Evolutionary conservation across 352 stramenopile species (phyloP).

Genomic region (Globisporangium megalacanthum): DNA sequence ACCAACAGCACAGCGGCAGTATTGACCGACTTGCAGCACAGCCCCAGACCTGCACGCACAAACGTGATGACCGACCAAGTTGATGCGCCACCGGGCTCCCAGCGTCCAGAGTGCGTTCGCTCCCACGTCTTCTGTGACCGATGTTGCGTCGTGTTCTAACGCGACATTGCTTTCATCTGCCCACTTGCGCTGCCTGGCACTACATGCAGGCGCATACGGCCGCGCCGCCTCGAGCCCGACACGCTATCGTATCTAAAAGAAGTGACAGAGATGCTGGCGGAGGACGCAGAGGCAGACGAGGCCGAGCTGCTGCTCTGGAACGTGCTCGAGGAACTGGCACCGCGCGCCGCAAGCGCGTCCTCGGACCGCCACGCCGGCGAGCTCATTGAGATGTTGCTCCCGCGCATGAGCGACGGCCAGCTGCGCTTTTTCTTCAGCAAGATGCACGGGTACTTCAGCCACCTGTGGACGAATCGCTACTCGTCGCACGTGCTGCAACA

Average conservation of each 20-base stretch:
- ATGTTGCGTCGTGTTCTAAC: neutral
- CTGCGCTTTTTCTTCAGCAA: constrained; percentile 74
- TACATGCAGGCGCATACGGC: constrained; percentile 46
- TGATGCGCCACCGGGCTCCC: neutral
- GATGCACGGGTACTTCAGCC: constrained; percentile 74
- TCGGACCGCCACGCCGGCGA: constrained; percentile 74
- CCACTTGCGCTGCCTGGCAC: neutral
- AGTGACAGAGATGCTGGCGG: constrained; percentile 66
- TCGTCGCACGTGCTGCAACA: constrained; percentile 83
- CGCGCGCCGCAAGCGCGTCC: constrained; percentile 60
- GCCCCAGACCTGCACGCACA: constrained; percentile 16
- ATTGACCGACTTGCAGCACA: constrained; percentile 11
- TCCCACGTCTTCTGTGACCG: neutral
- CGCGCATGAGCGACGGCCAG: constrained; percentile 65
- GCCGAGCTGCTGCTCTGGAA: constrained; percentile 69
- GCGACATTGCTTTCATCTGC: neutral
- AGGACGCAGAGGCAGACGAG: constrained; percentile 58
- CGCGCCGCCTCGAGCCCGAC: constrained; percentile 67
- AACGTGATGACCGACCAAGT: constrained; percentile 4
- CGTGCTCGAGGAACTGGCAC: constrained; percentile 72
- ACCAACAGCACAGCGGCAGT: neutral
- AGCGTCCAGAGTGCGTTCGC: constrained; percentile 15
- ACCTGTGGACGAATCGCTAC: constrained; percentile 85
- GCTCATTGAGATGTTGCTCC: constrained; percentile 63
- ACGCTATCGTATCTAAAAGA: constrained; percentile 82